phyloP scores from a whole-genome alignment of 257 asterid genomes.

The Phtheirospermum japonicum region DNA sequence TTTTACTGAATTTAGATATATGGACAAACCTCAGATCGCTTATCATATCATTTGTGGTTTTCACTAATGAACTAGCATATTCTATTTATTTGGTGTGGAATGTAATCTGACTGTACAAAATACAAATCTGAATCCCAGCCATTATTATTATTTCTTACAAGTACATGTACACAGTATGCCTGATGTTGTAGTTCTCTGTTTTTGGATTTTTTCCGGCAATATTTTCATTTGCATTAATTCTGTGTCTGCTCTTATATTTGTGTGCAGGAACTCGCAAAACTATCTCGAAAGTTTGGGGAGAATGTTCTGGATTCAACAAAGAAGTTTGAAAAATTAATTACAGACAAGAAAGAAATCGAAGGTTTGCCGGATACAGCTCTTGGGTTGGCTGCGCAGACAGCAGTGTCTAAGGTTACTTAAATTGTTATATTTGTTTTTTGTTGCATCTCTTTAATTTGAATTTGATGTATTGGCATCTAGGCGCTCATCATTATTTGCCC shows the following conservation, averaged over 20 bases:
- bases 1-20: no score
- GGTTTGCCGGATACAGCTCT: conserved; percentile 87
- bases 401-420: conserved; percentile 74
- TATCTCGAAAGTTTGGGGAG: conserved; percentile 85
- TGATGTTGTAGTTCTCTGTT: conserved; percentile 6
- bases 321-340: conserved; percentile 86
- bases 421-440: conserved; percentile 8
- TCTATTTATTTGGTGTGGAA: background rate
- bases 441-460: conserved; percentile 11
- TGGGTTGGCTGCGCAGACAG: conserved; percentile 98
- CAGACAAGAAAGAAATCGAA: conserved; percentile 82
- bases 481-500: conserved; percentile 17
- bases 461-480: conserved; percentile 19
- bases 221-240: conserved; percentile 2
- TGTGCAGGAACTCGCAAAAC: conserved; percentile 80
- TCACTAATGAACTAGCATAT: background rate
- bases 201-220: conserved; percentile 8
- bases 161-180: background rate
- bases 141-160: conserved; percentile 3
- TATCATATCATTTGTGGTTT: background rate
- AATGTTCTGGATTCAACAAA: conserved; percentile 94
- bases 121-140: conserved; percentile 11
- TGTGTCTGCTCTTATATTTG: conserved; percentile 20
- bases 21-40: no score
- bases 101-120: background rate